phyloP scores from a whole-genome alignment of 768 basidiomycete genomes.

The Pilatotrama ljubarskyi region DNA sequence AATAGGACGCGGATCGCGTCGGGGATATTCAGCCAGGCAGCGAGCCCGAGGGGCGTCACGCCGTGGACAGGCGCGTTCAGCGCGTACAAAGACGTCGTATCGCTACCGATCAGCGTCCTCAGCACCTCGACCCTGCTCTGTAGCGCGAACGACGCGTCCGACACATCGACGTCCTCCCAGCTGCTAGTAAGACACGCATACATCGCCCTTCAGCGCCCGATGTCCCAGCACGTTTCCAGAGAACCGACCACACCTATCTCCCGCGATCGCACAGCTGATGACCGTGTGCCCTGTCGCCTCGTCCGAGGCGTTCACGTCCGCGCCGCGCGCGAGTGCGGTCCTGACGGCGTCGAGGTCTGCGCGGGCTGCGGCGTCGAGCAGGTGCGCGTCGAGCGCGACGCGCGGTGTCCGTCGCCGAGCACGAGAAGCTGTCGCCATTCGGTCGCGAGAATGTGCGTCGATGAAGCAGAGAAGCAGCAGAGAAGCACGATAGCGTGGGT shows the following conservation, averaged over 20 bases:
- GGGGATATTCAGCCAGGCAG: slow-evolving; percentile 73
- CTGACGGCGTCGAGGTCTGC: slow-evolving; percentile 57
- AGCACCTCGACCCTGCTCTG: slow-evolving; percentile 57
- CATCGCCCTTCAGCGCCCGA: slow-evolving; percentile 15
- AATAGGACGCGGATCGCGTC: slow-evolving; percentile 63
- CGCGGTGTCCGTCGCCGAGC: slow-evolving; percentile 14
- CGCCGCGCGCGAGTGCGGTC: slow-evolving; percentile 55
- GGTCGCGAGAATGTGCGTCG: background rate
- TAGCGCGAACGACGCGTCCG: slow-evolving; percentile 67
- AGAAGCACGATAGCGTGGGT: background rate
- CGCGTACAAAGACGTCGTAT: slow-evolving; percentile 63
- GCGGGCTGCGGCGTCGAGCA: slow-evolving; percentile 47
- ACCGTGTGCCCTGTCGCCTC: slow-evolving; percentile 54
- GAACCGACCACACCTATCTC: slow-evolving; percentile 52
- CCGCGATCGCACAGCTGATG: slow-evolving; percentile 69
- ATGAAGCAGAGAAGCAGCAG: slow-evolving; percentile 4
- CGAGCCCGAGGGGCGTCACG: slow-evolving; percentile 76
- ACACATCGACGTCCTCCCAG: slow-evolving; percentile 70
- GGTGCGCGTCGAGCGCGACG: slow-evolving; percentile 16
- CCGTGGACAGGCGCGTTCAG: slow-evolving; percentile 79
- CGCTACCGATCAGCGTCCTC: slow-evolving; percentile 52
- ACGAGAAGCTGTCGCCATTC: slow-evolving; percentile 6
- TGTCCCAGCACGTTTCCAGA: background rate
- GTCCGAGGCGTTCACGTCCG: slow-evolving; percentile 70
- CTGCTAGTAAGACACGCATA: slow-evolving; percentile 35